Conservation (phyloP, 352 stramenopile genomes). For the Pythium vanterpoolii region DNA sequence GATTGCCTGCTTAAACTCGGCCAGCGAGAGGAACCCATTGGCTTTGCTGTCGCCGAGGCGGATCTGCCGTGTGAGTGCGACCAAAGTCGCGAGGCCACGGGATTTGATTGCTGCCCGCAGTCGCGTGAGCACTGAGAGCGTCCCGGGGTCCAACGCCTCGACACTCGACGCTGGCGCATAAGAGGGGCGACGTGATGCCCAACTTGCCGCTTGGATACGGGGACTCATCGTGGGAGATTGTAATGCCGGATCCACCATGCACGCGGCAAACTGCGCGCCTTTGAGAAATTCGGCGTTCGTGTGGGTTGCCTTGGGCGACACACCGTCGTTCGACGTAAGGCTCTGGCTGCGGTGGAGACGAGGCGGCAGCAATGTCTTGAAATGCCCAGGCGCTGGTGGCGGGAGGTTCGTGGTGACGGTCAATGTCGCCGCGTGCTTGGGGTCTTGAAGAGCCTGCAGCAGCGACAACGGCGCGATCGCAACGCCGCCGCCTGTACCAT, state of each 20-base stretch:
- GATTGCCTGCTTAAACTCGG: constrained; percentile 76
- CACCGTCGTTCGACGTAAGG: constrained; percentile 14
- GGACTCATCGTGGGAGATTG: constrained; percentile 22
- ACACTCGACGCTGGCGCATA: background rate
- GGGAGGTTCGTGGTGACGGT: constrained; percentile 26
- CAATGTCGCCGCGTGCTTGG: constrained; percentile 27
- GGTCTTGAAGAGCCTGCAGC: constrained; percentile 48
- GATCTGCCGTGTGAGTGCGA: constrained; percentile 64
- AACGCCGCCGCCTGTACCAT: background rate
- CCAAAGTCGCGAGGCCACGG: constrained; percentile 57
- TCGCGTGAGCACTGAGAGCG: constrained; percentile 51
- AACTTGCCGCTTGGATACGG: background rate
- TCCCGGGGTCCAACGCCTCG: constrained; percentile 45
- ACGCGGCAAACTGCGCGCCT: constrained; percentile 58
- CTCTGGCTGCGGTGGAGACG: constrained; percentile 26
- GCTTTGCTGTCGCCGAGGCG: constrained; percentile 67
- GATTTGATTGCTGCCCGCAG: constrained; percentile 41
- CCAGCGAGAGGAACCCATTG: constrained; percentile 57
- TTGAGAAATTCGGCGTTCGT: constrained; percentile 71
- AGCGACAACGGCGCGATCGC: constrained; percentile 35
- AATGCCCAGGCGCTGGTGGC: constrained; percentile 21
- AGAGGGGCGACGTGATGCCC: constrained; percentile 7
- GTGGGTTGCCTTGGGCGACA: constrained; percentile 35
- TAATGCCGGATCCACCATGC: constrained; percentile 48
- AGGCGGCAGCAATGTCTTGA: constrained; percentile 2